Evolutionary conservation across 768 basidiomycete genomes (phyloP).

Genomic region (Mycena indigotica): DNA sequence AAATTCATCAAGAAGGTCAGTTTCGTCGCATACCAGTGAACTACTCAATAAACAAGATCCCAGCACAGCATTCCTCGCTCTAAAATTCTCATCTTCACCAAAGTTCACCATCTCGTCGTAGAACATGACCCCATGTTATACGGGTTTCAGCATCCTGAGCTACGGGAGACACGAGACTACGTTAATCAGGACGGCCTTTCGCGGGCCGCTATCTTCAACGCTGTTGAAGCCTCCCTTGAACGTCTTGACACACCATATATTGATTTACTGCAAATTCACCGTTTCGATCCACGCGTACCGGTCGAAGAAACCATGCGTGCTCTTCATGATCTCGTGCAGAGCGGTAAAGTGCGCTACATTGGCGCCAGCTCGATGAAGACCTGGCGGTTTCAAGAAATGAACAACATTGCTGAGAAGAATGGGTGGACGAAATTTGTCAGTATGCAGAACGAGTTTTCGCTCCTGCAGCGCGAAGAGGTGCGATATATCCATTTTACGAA

Average conservation of each 20-base stretch:
- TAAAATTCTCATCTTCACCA: conserved; percentile 21
- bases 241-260: conserved; percentile 33
- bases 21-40: not conserved
- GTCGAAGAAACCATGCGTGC: conserved; percentile 49
- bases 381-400: conserved; percentile 48
- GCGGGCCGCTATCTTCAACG: conserved; percentile 37
- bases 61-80: conserved; percentile 31
- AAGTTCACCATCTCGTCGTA: conserved; percentile 23
- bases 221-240: conserved; percentile 33
- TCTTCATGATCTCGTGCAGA: conserved; percentile 45
- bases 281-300: conserved; percentile 37
- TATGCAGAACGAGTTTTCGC: conserved; percentile 57
- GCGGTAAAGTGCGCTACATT: conserved; percentile 46
- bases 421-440: conserved; percentile 58
- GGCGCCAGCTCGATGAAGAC: conserved; percentile 50
- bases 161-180: conserved; percentile 15
- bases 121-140: not conserved
- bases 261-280: conserved; percentile 46
- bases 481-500: not conserved
- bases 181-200: conserved; percentile 28
- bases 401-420: conserved; percentile 44
- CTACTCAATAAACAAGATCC: conserved; percentile 4
- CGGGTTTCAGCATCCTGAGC: not conserved
- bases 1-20: conserved; percentile 40
- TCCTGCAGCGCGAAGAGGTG: conserved; percentile 57